Evolutionary conservation across 1,284 basidiomycete genomes (phyloP).

Genomic region (Clitocybe nebularis): DNA sequence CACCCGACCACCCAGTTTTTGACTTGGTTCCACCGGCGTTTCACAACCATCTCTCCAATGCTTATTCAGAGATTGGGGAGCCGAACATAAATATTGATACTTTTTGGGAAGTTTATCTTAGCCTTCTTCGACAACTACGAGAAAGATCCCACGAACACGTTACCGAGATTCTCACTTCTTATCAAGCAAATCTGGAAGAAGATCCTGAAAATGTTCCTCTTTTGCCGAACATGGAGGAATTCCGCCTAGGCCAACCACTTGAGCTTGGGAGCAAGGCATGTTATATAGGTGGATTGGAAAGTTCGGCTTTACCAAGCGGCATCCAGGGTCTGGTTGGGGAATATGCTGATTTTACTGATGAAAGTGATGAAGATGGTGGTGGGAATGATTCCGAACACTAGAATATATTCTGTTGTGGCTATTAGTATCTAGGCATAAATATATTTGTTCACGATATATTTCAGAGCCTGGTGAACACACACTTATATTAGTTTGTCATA

Average conservation of each 20-base stretch:
- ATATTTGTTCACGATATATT: no score
- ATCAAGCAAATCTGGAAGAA: constrained; percentile 1
- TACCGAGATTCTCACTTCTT: background rate
- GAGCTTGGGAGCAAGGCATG: background rate
- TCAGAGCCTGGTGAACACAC: no score
- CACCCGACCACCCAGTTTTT: constrained; percentile 20
- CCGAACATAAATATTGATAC: constrained; percentile 5
- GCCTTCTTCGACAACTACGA: background rate
- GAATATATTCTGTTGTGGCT: no score
- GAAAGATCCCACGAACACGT: background rate
- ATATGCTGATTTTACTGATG: background rate
- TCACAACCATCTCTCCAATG: background rate
- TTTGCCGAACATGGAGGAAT: background rate
- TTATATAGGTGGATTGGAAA: background rate
- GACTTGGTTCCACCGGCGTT: constrained; percentile 5
- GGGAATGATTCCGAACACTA: no score
- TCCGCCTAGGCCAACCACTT: background rate
- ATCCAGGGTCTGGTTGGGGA: background rate
- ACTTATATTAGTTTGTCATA: no score
- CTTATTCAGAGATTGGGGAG: background rate
- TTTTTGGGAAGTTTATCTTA: background rate
- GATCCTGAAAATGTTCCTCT: background rate
- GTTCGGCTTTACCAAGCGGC: background rate
- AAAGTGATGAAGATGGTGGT: background rate
- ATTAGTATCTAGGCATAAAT: no score